phyloP scores from a whole-genome alignment of 768 basidiomycete genomes.

The Mycena sanguinolenta region DNA sequence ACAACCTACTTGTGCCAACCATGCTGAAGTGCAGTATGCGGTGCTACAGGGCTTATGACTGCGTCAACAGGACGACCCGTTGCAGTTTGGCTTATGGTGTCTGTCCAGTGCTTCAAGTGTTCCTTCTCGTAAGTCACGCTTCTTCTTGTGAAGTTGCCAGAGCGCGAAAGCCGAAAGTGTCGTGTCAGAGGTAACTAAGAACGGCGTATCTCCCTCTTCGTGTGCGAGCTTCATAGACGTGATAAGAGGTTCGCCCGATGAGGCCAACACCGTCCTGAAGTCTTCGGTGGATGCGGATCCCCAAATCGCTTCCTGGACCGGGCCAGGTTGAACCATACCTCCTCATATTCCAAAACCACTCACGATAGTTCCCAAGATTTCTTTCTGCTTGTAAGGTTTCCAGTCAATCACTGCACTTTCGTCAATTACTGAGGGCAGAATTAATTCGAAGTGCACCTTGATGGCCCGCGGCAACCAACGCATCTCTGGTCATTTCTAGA shows the following conservation, averaged over 20 bases:
- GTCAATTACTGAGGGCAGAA: not conserved
- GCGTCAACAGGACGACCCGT: slow-evolving; percentile 85
- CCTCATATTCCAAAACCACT: slow-evolving; percentile 30
- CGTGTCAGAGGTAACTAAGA: slow-evolving; percentile 43
- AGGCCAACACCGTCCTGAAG: slow-evolving; percentile 49
- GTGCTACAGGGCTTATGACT: slow-evolving; percentile 74
- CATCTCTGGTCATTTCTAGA: slow-evolving; percentile 66
- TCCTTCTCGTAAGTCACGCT: slow-evolving; percentile 63
- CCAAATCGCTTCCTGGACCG: slow-evolving; percentile 56
- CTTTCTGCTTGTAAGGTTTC: slow-evolving; percentile 67
- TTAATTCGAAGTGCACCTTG: slow-evolving; percentile 56
- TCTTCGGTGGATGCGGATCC: slow-evolving; percentile 64
- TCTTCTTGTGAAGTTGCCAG: slow-evolving; percentile 75
- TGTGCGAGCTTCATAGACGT: slow-evolving; percentile 55
- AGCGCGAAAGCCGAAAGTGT: slow-evolving; percentile 66
- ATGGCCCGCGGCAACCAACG: slow-evolving; percentile 74
- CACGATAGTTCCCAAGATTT: slow-evolving; percentile 59
- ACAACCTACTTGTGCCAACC: slow-evolving; percentile 63
- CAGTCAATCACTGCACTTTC: slow-evolving; percentile 74
- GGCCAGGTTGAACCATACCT: not conserved
- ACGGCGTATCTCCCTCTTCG: slow-evolving; percentile 32
- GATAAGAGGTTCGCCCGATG: slow-evolving; percentile 68
- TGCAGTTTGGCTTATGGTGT: slow-evolving; percentile 62
- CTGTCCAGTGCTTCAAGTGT: slow-evolving; percentile 75
- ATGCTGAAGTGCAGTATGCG: slow-evolving; percentile 74